A percentile compares a stretch with the other conserved stretches of the same genome.
These are phyloP conservation scores for Podospora anserina DNA, from an alignment of 495 filamentous ascomycete genomes.

Conservation along the genomic window DNA sequence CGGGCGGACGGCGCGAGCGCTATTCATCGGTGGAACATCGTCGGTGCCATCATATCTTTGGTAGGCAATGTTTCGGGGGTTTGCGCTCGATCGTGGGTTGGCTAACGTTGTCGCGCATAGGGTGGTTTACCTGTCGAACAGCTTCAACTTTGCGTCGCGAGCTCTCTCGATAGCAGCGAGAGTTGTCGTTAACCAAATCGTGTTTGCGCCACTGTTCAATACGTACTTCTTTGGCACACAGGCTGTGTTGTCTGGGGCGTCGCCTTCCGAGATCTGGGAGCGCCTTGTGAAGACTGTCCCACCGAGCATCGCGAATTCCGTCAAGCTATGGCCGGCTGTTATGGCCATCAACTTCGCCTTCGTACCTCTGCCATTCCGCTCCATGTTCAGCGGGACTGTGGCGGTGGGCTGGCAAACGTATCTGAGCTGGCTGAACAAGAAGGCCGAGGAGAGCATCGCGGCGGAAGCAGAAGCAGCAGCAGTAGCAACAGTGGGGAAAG, in stretches of 20 bases:
- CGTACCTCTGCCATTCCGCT: constrained; percentile 71
- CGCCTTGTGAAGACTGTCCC: constrained; percentile 75
- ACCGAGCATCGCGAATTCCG: constrained; percentile 68
- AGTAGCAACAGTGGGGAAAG: neutral
- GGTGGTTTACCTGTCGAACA: constrained; percentile 75
- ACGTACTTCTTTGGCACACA: constrained; percentile 91
- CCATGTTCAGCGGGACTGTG: constrained; percentile 70
- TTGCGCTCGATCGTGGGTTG: neutral
- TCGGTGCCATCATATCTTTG: constrained; percentile 80
- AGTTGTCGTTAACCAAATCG: constrained; percentile 74
- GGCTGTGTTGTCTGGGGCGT: constrained; percentile 57
- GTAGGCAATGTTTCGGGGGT: constrained; percentile 41
- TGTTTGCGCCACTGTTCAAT: constrained; percentile 86
- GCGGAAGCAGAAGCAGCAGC: neutral
- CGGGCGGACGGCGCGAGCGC: constrained; percentile 62
- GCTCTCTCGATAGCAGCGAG: constrained; percentile 67
- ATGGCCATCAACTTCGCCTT: constrained; percentile 86
- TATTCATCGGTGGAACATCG: constrained; percentile 67
- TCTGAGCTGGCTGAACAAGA: constrained; percentile 74
- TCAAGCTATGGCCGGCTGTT: constrained; percentile 87
- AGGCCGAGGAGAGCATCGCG: constrained; percentile 49
- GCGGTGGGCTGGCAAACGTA: constrained; percentile 93
- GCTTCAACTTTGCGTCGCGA: constrained; percentile 78
- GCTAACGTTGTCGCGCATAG: constrained; percentile 36
- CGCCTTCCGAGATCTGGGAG: constrained; percentile 58